phyloP scores from a whole-genome alignment of 2,329 filamentous ascomycete species.

The Colletotrichum sp. region DNA sequence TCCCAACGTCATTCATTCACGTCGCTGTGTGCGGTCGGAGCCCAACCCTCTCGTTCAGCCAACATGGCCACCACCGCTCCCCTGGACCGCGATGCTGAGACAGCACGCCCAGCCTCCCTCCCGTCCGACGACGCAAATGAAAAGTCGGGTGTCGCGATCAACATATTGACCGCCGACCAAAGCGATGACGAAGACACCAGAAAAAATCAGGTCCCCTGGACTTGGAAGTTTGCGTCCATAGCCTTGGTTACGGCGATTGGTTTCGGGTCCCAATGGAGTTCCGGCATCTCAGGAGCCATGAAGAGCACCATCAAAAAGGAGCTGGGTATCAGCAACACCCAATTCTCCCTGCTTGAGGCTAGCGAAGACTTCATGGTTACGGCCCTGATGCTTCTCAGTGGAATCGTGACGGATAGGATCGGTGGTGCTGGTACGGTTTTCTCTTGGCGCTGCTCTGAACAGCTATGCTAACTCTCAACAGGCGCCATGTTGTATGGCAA shows the following conservation, averaged over 20 bases:
- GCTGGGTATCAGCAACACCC: slow-evolving; percentile 63
- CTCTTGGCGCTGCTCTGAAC: neutral
- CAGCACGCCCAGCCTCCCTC: neutral
- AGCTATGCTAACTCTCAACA: accelerated
- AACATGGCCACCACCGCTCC: neutral
- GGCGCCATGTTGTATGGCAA: slow-evolving; percentile 39
- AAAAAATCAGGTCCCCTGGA: neutral
- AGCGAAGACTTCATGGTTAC: slow-evolving; percentile 70
- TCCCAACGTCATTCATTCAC: neutral
- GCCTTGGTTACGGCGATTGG: slow-evolving; percentile 59
- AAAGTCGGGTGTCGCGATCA: neutral
- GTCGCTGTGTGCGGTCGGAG: neutral
- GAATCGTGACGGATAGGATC: slow-evolving; percentile 61
- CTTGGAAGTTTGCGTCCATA: slow-evolving; percentile 39
- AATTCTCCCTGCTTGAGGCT: slow-evolving; percentile 63
- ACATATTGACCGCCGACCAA: neutral
- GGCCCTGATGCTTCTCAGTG: slow-evolving; percentile 57
- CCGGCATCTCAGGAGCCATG: slow-evolving; percentile 64
- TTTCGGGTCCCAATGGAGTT: slow-evolving; percentile 65
- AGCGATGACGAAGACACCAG: neutral
- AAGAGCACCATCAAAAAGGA: slow-evolving; percentile 67
- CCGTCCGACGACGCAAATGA: neutral
- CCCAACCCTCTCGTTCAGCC: neutral
- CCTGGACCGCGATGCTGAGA: neutral
- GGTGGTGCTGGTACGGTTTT: slow-evolving; percentile 54